A percentile compares a stretch with the other conserved stretches of the same genome.
Conservation (phyloP, 345 rosid species). For the Bruguiera parviflora region DNA sequence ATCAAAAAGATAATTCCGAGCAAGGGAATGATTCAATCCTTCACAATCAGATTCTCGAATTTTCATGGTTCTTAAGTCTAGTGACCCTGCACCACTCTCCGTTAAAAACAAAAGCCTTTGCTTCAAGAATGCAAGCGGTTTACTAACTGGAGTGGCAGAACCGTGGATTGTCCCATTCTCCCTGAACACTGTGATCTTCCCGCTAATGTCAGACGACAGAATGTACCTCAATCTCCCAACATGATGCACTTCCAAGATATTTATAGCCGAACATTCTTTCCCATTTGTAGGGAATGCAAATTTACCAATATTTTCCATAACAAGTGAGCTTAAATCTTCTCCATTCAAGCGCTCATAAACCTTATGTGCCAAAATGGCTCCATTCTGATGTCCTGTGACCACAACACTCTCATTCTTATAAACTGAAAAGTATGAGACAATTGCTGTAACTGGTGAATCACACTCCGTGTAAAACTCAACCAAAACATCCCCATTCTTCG, state of each 20-base stretch:
- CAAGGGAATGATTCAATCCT: slow-evolving; percentile 69
- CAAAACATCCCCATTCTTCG: slow-evolving; percentile 76
- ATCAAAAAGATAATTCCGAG: slow-evolving; percentile 62
- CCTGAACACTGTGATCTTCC: slow-evolving; percentile 59
- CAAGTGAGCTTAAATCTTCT: slow-evolving; percentile 58
- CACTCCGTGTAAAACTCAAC: slow-evolving; percentile 50
- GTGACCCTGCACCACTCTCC: slow-evolving; percentile 85
- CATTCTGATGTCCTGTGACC: slow-evolving; percentile 74
- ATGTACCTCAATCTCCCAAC: slow-evolving; percentile 78
- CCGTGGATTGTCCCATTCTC: slow-evolving; percentile 75
- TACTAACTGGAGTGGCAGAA: slow-evolving; percentile 51
- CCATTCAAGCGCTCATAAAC: slow-evolving; percentile 53
- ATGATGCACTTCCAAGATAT: slow-evolving; percentile 77
- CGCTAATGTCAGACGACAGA: slow-evolving; percentile 55
- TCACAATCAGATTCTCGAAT: slow-evolving; percentile 82
- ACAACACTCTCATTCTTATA: slow-evolving; percentile 73
- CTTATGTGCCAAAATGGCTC: slow-evolving; percentile 61
- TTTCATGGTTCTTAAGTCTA: slow-evolving; percentile 86
- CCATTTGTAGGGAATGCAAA: slow-evolving; percentile 32
- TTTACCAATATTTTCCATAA: slow-evolving; percentile 54
- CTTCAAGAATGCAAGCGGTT: slow-evolving; percentile 78
- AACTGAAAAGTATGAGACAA: slow-evolving; percentile 69
- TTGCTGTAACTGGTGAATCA: slow-evolving; percentile 63
- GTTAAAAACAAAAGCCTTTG: slow-evolving; percentile 93
- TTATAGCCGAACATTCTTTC: slow-evolving; percentile 45